These are phyloP conservation scores for Vitis hybrid DNA, from an alignment of 177 flowering plant species.

Conservation along the genomic window DNA sequence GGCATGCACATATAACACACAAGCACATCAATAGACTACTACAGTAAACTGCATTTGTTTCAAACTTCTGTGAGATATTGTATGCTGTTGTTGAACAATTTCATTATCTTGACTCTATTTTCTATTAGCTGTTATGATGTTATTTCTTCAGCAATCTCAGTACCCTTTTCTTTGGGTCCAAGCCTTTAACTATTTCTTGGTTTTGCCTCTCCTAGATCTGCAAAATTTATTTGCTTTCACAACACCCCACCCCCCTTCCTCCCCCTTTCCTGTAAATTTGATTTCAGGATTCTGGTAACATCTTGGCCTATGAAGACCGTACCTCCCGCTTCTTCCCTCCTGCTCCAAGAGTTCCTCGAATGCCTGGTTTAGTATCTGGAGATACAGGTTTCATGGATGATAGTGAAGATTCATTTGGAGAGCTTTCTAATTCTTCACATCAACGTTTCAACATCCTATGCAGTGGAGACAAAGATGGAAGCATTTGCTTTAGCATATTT, in stretches of 20 bases:
- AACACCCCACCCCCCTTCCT: neutral
- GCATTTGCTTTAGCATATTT: conserved; percentile 87
- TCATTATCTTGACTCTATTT: too few relatives aligned
- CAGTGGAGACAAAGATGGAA: conserved; percentile 90
- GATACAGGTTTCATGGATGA: conserved; percentile 77
- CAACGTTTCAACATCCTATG: conserved; percentile 82
- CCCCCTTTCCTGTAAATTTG: conserved; percentile 5
- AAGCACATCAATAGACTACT: too few relatives aligned
- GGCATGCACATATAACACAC: too few relatives aligned
- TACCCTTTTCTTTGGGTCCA: neutral
- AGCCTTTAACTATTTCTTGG: neutral
- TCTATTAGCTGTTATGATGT: too few relatives aligned
- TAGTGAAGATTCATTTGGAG: conserved; percentile 66
- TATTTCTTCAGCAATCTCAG: too few relatives aligned
- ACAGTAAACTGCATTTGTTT: too few relatives aligned
- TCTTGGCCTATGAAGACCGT: conserved; percentile 76
- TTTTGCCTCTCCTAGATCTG: neutral
- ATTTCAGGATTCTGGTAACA: conserved; percentile 43
- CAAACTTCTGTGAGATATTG: too few relatives aligned
- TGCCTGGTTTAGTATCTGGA: conserved; percentile 80
- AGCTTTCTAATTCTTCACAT: conserved; percentile 68
- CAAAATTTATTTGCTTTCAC: neutral
- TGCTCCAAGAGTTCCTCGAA: conserved; percentile 84
- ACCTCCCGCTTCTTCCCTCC: conserved; percentile 92
- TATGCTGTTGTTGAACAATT: too few relatives aligned